phyloP scores from a whole-genome alignment of 78 protist species.

The Dictyostelium discoideum region DNA sequence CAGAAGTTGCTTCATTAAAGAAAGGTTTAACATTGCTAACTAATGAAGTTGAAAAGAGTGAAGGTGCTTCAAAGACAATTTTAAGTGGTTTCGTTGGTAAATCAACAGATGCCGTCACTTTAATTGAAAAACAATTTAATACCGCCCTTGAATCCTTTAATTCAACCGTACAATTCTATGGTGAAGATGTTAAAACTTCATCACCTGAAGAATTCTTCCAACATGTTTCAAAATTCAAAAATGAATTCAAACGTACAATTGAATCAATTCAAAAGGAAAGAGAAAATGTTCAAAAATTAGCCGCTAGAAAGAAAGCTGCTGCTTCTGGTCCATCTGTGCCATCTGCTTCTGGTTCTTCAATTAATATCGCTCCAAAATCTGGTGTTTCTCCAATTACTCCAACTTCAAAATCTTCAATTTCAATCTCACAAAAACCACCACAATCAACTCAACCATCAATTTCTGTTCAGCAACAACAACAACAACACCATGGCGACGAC shows the following conservation, averaged over 20 bases:
- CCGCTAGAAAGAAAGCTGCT: constrained; percentile 42
- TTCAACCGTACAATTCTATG: not conserved
- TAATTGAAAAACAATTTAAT: constrained; percentile 37
- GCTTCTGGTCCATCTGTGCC: not conserved
- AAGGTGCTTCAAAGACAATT: constrained; percentile 53
- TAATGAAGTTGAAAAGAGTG: constrained; percentile 38
- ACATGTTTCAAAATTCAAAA: constrained; percentile 24
- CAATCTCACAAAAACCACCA: not conserved
- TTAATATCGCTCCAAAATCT: not conserved
- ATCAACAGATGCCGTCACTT: constrained; percentile 1
- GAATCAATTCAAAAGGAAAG: constrained; percentile 23
- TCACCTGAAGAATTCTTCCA: constrained; percentile 71
- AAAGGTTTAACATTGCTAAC: constrained; percentile 49
- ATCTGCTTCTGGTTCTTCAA: not conserved
- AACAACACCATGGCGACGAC: not conserved
- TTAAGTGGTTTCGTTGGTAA: constrained; percentile 8
- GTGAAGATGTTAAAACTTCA: constrained; percentile 62
- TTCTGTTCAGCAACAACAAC: not conserved
- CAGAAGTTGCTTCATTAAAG: constrained; percentile 45
- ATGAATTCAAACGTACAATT: constrained; percentile 33
- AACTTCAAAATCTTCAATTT: not conserved
- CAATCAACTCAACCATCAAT: not conserved
- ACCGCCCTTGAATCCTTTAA: constrained; percentile 38
- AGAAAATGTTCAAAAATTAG: constrained; percentile 31
- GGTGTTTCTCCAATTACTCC: not conserved